Evolutionary conservation across 2,329 filamentous ascomycete genomes (phyloP).

Genomic region (Aspergillus sp.): DNA sequence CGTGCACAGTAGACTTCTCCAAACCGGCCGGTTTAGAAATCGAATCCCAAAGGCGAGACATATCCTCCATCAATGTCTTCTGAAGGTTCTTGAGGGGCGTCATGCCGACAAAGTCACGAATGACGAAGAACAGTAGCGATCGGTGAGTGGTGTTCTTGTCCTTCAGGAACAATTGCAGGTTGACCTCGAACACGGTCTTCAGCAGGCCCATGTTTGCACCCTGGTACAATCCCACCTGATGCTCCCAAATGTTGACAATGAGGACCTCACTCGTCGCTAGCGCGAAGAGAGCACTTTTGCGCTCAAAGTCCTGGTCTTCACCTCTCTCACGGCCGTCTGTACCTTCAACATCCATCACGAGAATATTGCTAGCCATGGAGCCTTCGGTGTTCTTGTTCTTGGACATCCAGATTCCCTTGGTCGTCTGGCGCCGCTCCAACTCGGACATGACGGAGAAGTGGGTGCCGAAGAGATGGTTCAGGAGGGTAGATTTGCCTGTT

Average conservation of each 20-base stretch:
- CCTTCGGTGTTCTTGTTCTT: constrained; percentile 73
- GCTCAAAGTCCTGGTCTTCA: constrained; percentile 98
- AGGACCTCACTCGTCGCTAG: constrained; percentile 96
- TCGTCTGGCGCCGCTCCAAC: constrained; percentile 88
- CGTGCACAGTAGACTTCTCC: constrained; percentile 84
- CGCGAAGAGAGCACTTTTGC: constrained; percentile 95
- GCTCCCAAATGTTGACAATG: constrained; percentile 99
- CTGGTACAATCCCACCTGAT: constrained; percentile 96
- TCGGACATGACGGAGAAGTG: constrained; percentile 98
- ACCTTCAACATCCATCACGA: constrained; percentile 99
- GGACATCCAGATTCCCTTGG: constrained; percentile 99
- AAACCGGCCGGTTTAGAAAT: constrained; percentile 88
- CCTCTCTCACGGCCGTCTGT: constrained; percentile 94
- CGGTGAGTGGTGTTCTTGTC: constrained; percentile 84
- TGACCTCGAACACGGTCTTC: constrained; percentile 99
- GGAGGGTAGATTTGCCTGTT: constrained; percentile 93
- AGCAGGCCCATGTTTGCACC: constrained; percentile 97
- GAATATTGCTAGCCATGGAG: constrained; percentile 89
- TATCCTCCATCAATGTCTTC: constrained; percentile 84
- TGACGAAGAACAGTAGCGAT: constrained; percentile 96
- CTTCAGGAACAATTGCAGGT: constrained; percentile 93
- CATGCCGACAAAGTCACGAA: constrained; percentile 90
- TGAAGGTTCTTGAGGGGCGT: constrained; percentile 89
- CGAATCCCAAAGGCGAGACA: constrained; percentile 87
- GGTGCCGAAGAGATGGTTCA: constrained; percentile 94